Base-by-base conservation (phyloP, 1,284 basidiomycete genomes). In the Veloporphyrellus conicus region DNA sequence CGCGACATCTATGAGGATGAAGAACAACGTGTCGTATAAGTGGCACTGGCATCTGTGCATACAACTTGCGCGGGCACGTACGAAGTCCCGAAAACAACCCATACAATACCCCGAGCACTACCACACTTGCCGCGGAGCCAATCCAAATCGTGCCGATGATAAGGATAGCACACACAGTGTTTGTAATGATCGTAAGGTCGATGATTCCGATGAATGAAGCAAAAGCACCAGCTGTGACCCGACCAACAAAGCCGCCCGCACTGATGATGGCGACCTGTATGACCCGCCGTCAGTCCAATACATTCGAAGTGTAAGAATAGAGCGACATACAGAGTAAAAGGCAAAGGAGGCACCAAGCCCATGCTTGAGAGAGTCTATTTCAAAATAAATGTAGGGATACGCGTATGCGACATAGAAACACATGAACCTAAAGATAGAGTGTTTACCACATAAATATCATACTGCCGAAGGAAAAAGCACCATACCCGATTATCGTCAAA, bases 51-150 rank as follows among this genome's bases (percentile, higher is more conserved):
- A 9, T 9, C 4, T 2, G 1, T 16, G 8, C 9, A 35, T 2
- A 18, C 1, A 19, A 6, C n/a, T n/a, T n/a, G 7, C 8, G 12
- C 9, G 18, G 40, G 14, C 41, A 59, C 69, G 52, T 45, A 71
- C 71, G 64, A 31, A 71, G 68, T 9, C 77, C 78, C 10, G 70
- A 72, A 52, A 79, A 78, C 45, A 78, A 66, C 0, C 78, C 77
- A 47, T 71, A 81, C 14, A 80, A 54, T 31, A 75, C 52, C 6
- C 72, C 71, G 38, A 79, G 76, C 19, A 68, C 51, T 6, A 76
- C 60, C 1, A 73, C 69, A 7, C 74, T 74, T 5, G 61, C 63
- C 0, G 63, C 59, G 22, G 67, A 63, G n/a, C 65, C 61, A 11
- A 77, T 60, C 25, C 65, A 74, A 8, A 74, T 60, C 47, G 71